These are phyloP conservation scores for Xylariaceae sp. DNA, from an alignment of 2,329 filamentous ascomycete species.

Conservation along the genomic window DNA sequence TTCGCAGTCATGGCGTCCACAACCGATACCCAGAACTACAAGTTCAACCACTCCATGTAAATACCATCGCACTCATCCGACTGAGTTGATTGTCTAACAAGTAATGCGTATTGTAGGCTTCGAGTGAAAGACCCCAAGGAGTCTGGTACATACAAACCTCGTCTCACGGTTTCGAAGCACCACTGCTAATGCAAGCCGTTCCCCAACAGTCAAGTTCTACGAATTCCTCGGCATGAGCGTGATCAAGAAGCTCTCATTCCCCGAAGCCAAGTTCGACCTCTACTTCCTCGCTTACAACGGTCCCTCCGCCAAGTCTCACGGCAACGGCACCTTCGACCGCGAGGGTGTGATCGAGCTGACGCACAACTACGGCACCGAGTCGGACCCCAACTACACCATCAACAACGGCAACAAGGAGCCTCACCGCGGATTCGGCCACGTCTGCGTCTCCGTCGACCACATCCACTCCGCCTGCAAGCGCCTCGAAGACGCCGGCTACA, in stretches of 20 bases:
- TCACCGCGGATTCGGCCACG: conserved; percentile 76
- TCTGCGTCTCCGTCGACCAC: conserved; percentile 76
- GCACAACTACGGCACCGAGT: conserved; percentile 83
- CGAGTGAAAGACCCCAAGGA: conserved; percentile 90
- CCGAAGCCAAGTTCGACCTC: conserved; percentile 86
- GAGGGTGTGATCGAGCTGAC: conserved; percentile 86
- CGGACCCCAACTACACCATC: conserved; percentile 71
- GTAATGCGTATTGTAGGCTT: conserved; percentile 52
- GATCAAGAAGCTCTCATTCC: conserved; percentile 73
- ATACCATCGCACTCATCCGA: conserved; percentile 20
- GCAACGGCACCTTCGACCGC: conserved; percentile 69
- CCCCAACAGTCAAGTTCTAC: conserved; percentile 73
- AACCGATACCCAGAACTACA: conserved; percentile 72
- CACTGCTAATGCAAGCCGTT: not conserved
- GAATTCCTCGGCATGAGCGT: conserved; percentile 84
- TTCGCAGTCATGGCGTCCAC: conserved; percentile 57
- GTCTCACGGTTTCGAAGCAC: not conserved
- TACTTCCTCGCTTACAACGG: conserved; percentile 93
- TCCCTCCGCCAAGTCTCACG: conserved; percentile 65
- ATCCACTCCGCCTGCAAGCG: conserved; percentile 86
- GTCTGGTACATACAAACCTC: conserved; percentile 47
- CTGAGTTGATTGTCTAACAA: conserved; percentile 8
- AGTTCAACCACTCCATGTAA: conserved; percentile 84
- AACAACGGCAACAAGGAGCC: conserved; percentile 91
- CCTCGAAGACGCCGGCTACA: conserved; percentile 83